Evolutionary conservation across 2,329 filamentous ascomycete species (phyloP).

Genomic region (Ramularia endophylla): DNA sequence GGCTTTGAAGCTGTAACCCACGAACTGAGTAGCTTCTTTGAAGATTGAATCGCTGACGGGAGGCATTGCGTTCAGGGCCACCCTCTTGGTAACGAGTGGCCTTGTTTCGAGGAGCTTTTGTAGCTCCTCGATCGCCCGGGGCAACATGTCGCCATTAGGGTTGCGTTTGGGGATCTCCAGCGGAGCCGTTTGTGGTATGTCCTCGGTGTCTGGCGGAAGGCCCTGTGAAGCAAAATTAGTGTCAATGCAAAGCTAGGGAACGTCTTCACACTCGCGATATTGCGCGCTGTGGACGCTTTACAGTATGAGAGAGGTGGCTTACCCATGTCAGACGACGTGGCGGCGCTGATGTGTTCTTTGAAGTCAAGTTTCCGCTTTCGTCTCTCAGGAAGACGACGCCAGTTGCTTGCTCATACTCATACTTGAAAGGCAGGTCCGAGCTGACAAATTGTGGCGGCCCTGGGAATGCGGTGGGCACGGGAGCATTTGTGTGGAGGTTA

Average conservation of each 20-base stretch:
- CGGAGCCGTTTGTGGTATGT: constrained; percentile 56
- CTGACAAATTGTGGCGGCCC: constrained; percentile 26
- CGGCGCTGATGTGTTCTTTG: constrained; percentile 42
- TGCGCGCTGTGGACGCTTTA: too few relatives aligned
- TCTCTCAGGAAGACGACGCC: constrained; percentile 60
- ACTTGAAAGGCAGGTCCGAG: constrained; percentile 38
- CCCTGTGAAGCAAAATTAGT: background rate
- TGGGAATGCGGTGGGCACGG: constrained; percentile 50
- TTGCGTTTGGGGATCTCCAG: constrained; percentile 33
- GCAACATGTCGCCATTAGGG: constrained; percentile 44
- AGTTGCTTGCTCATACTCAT: constrained; percentile 80
- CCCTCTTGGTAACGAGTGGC: constrained; percentile 81
- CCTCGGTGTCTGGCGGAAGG: constrained; percentile 55
- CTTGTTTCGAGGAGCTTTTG: constrained; percentile 62
- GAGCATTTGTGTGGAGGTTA: constrained; percentile 50
- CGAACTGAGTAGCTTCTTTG: constrained; percentile 72
- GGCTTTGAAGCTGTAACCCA: constrained; percentile 86
- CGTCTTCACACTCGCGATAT: too few relatives aligned
- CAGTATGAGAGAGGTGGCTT: too few relatives aligned
- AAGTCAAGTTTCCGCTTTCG: constrained; percentile 51
- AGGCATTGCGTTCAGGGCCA: constrained; percentile 65
- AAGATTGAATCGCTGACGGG: constrained; percentile 50
- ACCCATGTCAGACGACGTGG: constrained; percentile 27
- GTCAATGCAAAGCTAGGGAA: too few relatives aligned
- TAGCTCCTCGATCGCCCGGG: constrained; percentile 59